Conservation (phyloP, 2,329 filamentous ascomycete species). For the Trichoderma asperellum region DNA sequence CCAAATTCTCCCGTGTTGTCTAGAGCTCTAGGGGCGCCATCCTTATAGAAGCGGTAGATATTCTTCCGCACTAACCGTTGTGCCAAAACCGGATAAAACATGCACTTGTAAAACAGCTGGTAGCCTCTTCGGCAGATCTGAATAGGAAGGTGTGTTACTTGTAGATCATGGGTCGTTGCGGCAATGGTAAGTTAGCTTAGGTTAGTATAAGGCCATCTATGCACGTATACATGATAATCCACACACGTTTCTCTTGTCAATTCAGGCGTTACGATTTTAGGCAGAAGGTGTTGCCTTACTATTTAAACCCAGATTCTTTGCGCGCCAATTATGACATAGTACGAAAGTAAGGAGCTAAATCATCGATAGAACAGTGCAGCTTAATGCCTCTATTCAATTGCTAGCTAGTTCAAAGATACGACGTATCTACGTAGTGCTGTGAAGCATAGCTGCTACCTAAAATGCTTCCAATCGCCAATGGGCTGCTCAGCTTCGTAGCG, state of each 20-base stretch:
- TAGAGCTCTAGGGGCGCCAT: not conserved
- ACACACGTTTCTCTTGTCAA: not conserved
- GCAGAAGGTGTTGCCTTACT: not conserved
- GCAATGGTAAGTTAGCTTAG: too few species aligned
- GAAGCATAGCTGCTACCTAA: not conserved
- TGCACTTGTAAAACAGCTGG: not conserved
- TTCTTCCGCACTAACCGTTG: slow-evolving; percentile 5
- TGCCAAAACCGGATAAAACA: slow-evolving; percentile 8
- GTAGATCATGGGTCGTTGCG: too few species aligned
- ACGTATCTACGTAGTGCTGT: slow-evolving; percentile 3
- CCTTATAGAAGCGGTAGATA: not conserved
- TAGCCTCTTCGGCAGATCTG: too few species aligned
- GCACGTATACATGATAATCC: not conserved
- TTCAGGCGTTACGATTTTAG: not conserved
- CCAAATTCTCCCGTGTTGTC: not conserved
- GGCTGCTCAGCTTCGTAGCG: not conserved
- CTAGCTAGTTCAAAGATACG: not conserved
- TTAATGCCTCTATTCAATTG: not conserved
- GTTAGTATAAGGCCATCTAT: too few species aligned
- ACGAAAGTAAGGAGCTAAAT: not conserved
- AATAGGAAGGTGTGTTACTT: too few species aligned
- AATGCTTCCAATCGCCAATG: not conserved
- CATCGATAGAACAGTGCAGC: not conserved
- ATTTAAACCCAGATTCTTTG: not conserved
- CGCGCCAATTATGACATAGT: not conserved